phyloP scores from a whole-genome alignment of 2,329 filamentous ascomycete species.

The Tolypocladium amazonense region DNA sequence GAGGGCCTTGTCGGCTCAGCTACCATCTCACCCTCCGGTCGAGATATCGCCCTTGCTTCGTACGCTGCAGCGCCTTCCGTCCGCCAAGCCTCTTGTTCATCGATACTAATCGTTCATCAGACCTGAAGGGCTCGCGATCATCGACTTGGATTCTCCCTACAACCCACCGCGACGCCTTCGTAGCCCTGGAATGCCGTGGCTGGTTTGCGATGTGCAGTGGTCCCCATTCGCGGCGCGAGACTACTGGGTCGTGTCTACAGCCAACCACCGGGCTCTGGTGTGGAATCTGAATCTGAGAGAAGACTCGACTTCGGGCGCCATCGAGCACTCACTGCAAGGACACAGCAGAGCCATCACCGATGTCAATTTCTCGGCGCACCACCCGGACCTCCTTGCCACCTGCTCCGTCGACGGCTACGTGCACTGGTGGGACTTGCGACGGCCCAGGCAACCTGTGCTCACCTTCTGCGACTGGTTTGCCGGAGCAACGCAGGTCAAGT shows the following conservation, averaged over 20 bases:
- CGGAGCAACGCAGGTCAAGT: slow-evolving; percentile 91
- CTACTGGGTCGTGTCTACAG: slow-evolving; percentile 89
- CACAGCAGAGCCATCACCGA: slow-evolving; percentile 84
- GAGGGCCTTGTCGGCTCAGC: slow-evolving; percentile 77
- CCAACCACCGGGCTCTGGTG: slow-evolving; percentile 86
- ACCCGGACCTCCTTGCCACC: slow-evolving; percentile 80
- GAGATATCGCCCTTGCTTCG: slow-evolving; percentile 85
- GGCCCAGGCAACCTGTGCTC: slow-evolving; percentile 60
- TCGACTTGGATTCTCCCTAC: slow-evolving; percentile 83
- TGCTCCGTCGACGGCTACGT: slow-evolving; percentile 91
- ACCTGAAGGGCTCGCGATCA: slow-evolving; percentile 79
- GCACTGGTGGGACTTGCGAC: slow-evolving; percentile 81
- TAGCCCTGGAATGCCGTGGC: slow-evolving; percentile 81
- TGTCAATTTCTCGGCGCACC: slow-evolving; percentile 90
- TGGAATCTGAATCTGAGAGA: slow-evolving; percentile 82
- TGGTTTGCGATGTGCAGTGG: slow-evolving; percentile 95
- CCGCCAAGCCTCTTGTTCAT: background rate
- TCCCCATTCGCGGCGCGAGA: slow-evolving; percentile 83
- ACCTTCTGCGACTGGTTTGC: slow-evolving; percentile 91
- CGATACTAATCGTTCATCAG: slow-evolving; percentile 21
- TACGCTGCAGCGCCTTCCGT: slow-evolving; percentile 21
- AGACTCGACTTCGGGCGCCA: slow-evolving; percentile 57
- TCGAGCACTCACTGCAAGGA: slow-evolving; percentile 80
- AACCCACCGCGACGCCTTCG: slow-evolving; percentile 73
- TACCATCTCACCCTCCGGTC: slow-evolving; percentile 82